Conservation (phyloP, 1,284 basidiomycete species). For the Irpex lacteus region DNA sequence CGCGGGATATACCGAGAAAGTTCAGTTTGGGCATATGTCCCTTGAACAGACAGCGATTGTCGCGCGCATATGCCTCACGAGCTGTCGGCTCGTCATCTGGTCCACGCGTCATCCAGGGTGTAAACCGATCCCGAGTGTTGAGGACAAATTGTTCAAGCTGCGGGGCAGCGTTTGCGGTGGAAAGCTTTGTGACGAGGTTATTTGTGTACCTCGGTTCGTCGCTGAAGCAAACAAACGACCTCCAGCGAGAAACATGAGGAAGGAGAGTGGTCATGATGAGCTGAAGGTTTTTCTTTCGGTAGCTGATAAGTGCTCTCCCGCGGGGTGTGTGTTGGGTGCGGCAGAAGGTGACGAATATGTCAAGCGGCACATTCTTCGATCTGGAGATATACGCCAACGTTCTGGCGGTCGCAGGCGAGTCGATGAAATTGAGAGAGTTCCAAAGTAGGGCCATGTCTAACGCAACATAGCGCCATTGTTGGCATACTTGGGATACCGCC, state of each 20-base stretch:
- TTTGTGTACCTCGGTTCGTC: neutral
- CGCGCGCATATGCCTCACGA: neutral
- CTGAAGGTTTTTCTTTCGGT: neutral
- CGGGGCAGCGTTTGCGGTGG: neutral
- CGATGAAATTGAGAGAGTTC: neutral
- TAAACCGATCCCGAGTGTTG: neutral
- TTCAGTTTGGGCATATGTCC: neutral
- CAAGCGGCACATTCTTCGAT: neutral
- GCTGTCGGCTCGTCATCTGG: neutral
- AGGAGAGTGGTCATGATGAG: neutral
- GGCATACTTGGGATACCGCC: neutral
- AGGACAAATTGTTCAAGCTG: neutral
- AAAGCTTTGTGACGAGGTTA: neutral
- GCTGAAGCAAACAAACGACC: neutral
- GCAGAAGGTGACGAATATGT: neutral
- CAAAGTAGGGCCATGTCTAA: neutral
- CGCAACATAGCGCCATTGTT: neutral
- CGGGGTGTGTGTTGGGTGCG: neutral
- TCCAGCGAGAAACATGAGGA: neutral
- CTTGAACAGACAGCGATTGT: neutral
- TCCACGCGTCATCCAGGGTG: neutral
- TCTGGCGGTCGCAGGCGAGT: neutral
- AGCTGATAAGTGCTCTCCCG: too few relatives aligned
- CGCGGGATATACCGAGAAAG: neutral
- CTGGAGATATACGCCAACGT: neutral